A percentile compares a stretch with the other conserved stretches of the same genome.
Conservation (phyloP, 164 flowering plant genomes). For the Houttuynia cordata region DNA sequence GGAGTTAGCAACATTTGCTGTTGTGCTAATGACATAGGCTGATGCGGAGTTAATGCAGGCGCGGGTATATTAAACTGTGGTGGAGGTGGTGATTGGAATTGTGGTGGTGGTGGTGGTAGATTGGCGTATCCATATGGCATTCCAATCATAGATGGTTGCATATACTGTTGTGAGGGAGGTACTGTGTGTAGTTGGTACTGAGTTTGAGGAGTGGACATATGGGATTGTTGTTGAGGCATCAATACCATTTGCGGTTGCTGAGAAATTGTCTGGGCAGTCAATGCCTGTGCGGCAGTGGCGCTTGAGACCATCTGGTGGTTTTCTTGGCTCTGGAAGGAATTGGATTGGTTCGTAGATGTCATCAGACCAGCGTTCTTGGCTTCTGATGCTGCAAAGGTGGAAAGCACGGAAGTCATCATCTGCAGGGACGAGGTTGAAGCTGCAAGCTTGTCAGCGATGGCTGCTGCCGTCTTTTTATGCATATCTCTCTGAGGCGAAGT, state of each 20-base stretch:
- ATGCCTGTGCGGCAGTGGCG: slow-evolving; percentile 25
- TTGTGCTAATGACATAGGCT: not conserved
- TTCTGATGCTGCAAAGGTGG: slow-evolving; percentile 84
- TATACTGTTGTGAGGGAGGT: slow-evolving; percentile 45
- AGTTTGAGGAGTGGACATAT: slow-evolving; percentile 33
- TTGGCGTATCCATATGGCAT: slow-evolving; percentile 40
- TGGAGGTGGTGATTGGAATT: slow-evolving; percentile 16
- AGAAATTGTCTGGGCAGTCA: slow-evolving; percentile 16
- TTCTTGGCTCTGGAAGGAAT: slow-evolving; percentile 24
- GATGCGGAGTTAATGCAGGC: slow-evolving; percentile 4
- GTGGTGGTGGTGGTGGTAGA: slow-evolving; percentile 28
- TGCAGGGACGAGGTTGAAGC: slow-evolving; percentile 80
- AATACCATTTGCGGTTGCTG: slow-evolving; percentile 46
- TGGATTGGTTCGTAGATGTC: slow-evolving; percentile 23
- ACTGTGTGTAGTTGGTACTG: slow-evolving; percentile 39
- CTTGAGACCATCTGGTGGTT: slow-evolving; percentile 35
- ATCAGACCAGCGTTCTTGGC: slow-evolving; percentile 54
- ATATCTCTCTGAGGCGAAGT: slow-evolving; percentile 23
- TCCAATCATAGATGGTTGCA: slow-evolving; percentile 36
- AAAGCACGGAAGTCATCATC: slow-evolving; percentile 86
- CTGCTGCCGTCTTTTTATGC: slow-evolving; percentile 55
- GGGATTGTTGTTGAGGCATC: slow-evolving; percentile 32
- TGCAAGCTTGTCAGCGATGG: slow-evolving; percentile 83
- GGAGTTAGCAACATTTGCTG: slow-evolving; percentile 19
- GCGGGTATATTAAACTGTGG: slow-evolving; percentile 30